Base-by-base conservation (phyloP, 2,329 filamentous ascomycete genomes). In the Blumeria hordei region DNA sequence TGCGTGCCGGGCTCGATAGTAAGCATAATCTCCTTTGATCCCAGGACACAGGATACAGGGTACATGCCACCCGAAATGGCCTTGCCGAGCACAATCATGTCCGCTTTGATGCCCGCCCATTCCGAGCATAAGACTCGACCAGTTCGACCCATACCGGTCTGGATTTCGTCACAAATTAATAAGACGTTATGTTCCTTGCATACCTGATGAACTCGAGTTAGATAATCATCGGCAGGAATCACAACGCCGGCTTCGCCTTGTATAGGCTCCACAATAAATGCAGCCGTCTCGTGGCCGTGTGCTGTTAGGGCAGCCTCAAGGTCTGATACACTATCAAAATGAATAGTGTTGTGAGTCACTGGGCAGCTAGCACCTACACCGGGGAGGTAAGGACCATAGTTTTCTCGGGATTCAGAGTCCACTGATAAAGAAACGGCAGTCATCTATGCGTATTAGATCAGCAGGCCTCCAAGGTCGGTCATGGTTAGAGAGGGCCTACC, bases 61-160 rank as follows among this genome's bases (percentile, higher is more conserved):
- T 98, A 98, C 83, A 96, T 92, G 68, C 92, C 92, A 59, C 92
- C 92, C 36, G 88, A 94, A 67, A 98, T 94, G 62, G 92, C 92
- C 73, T 98, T 98, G 65, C 92, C 92, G 36, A 98, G 80, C 51
- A 94, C 82, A 28, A 98, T 83, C 64, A 98, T 76, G 67, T 98
- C 92, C 41, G 90, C 92, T 73, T 90, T 93, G 73, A 98, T 88
- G 62, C 82, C 85, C 56, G 85, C 82, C 88, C 92, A 96, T 70
- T 98, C 80, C 64, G 85, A 83, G 74, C 88, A 94, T 55, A 98
- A 80, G 72, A 98, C 84, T 65, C 84, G 85, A 54, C 92, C 92
- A 16, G 92, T 98, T 59, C 92, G 82, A 55, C 88, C 92, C 66
- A 98, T 94, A 61, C 90, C 90, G 5, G 92, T 98, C 71, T 98